Percentiles rank a stretch among this genome's conserved stretches.
Evolutionary conservation across 805 yeast species (phyloP).

Genomic region (Starmerella floricola): DNA sequence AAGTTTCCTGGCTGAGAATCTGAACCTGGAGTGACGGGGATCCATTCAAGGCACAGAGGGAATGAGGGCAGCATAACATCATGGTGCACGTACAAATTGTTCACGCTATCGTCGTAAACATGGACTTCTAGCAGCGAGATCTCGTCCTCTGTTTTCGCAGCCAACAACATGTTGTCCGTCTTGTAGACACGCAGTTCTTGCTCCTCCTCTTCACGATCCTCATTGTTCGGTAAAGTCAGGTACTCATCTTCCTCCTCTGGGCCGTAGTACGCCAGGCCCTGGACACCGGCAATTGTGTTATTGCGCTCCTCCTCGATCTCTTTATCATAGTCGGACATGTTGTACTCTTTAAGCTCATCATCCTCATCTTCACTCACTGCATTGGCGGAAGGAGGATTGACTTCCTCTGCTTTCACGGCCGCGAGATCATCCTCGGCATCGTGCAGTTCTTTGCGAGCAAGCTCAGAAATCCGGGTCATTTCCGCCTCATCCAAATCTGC

Average conservation of each 20-base stretch:
- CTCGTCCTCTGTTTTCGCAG: slow-evolving; percentile 94
- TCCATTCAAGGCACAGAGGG: slow-evolving; percentile 94
- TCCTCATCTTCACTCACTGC: slow-evolving; percentile 32
- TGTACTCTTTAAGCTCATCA: slow-evolving; percentile 41
- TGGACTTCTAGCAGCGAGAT: slow-evolving; percentile 84
- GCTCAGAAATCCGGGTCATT: slow-evolving; percentile 73
- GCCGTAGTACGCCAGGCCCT: slow-evolving; percentile 32
- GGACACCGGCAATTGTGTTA: slow-evolving; percentile 36
- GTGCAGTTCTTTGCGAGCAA: slow-evolving; percentile 70
- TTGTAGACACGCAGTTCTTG: slow-evolving; percentile 77
- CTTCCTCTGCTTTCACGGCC: slow-evolving; percentile 31
- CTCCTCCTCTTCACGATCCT: slow-evolving; percentile 62
- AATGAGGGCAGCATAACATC: slow-evolving; percentile 94
- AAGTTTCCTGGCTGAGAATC: slow-evolving; percentile 60
- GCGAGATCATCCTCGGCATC: slow-evolving; percentile 61
- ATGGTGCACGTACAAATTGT: slow-evolving; percentile 82
- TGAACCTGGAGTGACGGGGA: slow-evolving; percentile 39
- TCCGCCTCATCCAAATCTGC: slow-evolving; percentile 85
- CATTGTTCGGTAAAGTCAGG: slow-evolving; percentile 41
- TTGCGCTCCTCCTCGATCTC: slow-evolving; percentile 45
- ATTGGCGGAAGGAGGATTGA: slow-evolving; percentile 15
- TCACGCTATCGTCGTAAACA: slow-evolving; percentile 83
- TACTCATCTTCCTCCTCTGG: slow-evolving; percentile 43
- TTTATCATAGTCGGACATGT: slow-evolving; percentile 30
- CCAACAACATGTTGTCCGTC: slow-evolving; percentile 77